These are phyloP conservation scores for Trichoderma breve DNA, from an alignment of 2,329 filamentous ascomycete genomes.

Conservation along the genomic window DNA sequence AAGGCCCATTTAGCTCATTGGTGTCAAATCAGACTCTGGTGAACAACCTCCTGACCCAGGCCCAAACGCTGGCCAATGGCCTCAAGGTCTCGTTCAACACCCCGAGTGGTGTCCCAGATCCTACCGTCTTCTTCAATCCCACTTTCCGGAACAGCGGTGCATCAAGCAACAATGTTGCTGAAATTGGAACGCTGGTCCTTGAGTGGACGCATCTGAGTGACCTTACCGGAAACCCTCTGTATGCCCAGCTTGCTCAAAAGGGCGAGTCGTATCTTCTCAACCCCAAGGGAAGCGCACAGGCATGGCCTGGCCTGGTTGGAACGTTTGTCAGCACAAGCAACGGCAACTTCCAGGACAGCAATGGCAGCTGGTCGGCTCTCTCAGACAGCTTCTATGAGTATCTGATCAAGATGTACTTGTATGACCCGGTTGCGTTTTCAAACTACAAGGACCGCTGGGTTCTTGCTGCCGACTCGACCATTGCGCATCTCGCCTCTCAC, in stretches of 20 bases:
- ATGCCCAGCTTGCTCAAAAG: slow-evolving; percentile 63
- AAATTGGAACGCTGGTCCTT: slow-evolving; percentile 72
- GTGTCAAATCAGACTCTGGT: slow-evolving; percentile 47
- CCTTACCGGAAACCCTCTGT: slow-evolving; percentile 64
- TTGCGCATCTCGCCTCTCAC: slow-evolving; percentile 66
- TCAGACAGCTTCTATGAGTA: slow-evolving; percentile 86
- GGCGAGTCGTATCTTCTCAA: slow-evolving; percentile 68
- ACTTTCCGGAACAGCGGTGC: slow-evolving; percentile 48
- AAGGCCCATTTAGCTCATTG: slow-evolving; percentile 58
- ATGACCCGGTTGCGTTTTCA: slow-evolving; percentile 63
- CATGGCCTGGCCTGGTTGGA: slow-evolving; percentile 75
- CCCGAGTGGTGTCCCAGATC: slow-evolving; percentile 69
- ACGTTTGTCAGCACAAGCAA: slow-evolving; percentile 61
- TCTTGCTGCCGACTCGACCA: slow-evolving; percentile 70
- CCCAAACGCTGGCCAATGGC: slow-evolving; percentile 65
- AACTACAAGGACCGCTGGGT: slow-evolving; percentile 73
- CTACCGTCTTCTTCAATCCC: slow-evolving; percentile 60
- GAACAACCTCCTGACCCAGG: slow-evolving; percentile 62
- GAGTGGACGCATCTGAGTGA: slow-evolving; percentile 84
- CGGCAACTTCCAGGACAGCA: slow-evolving; percentile 64
- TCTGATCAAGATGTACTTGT: slow-evolving; percentile 86
- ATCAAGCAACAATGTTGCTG: slow-evolving; percentile 68
- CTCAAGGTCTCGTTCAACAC: slow-evolving; percentile 79
- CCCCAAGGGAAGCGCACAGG: slow-evolving; percentile 59
- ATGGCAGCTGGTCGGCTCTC: slow-evolving; percentile 74